phyloP scores from a whole-genome alignment of 768 basidiomycete genomes.

The Ramaria rubella region DNA sequence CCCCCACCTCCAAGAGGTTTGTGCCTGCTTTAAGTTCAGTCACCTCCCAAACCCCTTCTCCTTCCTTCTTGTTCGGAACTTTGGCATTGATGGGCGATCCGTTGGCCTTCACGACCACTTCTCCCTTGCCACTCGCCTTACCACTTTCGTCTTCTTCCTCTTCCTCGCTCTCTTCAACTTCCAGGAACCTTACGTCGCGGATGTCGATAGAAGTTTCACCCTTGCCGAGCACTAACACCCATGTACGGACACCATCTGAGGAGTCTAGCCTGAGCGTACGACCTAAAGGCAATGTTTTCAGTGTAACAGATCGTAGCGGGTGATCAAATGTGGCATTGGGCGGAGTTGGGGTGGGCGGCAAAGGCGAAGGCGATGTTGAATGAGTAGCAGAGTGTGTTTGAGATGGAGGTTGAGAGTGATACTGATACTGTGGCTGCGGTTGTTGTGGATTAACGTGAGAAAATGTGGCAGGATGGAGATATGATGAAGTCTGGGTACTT shows the following conservation, averaged over 20 bases:
- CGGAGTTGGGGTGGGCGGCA: slow-evolving; percentile 7
- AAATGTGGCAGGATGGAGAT: slow-evolving; percentile 32
- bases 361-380: slow-evolving; percentile 11
- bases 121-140: slow-evolving; percentile 25
- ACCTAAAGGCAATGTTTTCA: slow-evolving; percentile 53
- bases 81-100: slow-evolving; percentile 33
- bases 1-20: slow-evolving; percentile 66
- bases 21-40: slow-evolving; percentile 46
- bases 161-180: slow-evolving; percentile 14
- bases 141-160: slow-evolving; percentile 26
- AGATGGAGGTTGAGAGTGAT: slow-evolving; percentile 25
- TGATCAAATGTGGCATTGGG: slow-evolving; percentile 10
- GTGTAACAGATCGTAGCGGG: slow-evolving; percentile 34
- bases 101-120: slow-evolving; percentile 60
- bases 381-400: slow-evolving; percentile 10
- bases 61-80: slow-evolving; percentile 32
- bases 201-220: slow-evolving; percentile 54
- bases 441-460: slow-evolving; percentile 16
- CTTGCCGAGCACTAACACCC: slow-evolving; percentile 57
- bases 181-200: slow-evolving; percentile 33
- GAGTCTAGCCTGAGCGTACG: slow-evolving; percentile 55
- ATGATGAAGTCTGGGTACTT: slow-evolving; percentile 46
- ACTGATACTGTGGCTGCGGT: slow-evolving; percentile 18
- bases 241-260: slow-evolving; percentile 64
- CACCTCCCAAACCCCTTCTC: slow-evolving; percentile 54